phyloP scores from a whole-genome alignment of 2,329 filamentous ascomycete genomes.

The Exophiala alcalophila region DNA sequence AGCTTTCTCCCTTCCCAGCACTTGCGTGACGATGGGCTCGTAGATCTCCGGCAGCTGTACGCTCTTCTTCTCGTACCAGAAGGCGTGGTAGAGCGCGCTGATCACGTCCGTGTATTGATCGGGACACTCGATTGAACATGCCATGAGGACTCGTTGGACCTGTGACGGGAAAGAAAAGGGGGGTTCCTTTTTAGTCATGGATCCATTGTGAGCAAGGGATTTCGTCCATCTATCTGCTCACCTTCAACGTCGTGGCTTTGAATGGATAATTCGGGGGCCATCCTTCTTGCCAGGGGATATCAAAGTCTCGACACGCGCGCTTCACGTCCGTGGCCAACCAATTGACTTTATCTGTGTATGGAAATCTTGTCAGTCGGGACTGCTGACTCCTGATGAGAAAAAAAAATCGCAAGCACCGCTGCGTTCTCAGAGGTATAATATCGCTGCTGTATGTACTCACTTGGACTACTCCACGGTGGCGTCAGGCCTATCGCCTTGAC shows the following conservation, averaged over 20 bases:
- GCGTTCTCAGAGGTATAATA: no score
- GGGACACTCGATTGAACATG: constrained; percentile 43
- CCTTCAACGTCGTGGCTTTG: constrained; percentile 44
- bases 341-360: constrained; percentile 54
- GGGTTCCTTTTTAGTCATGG: no score
- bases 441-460: no score
- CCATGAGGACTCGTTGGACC: constrained; percentile 52
- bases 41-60: constrained; percentile 34
- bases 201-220: no score
- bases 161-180: no score
- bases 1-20: constrained; percentile 46
- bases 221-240: no score
- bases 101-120: constrained; percentile 42
- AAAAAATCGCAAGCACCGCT: no score
- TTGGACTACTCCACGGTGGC: constrained; percentile 54
- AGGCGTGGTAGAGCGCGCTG: constrained; percentile 49
- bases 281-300: constrained; percentile 51
- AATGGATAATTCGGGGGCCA: constrained; percentile 57
- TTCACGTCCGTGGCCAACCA: constrained; percentile 55
- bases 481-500: constrained; percentile 56
- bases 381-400: no score
- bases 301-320: constrained; percentile 54
- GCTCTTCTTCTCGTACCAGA: constrained; percentile 46
- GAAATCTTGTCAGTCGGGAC: neutral
- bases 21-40: constrained; percentile 37